Conservation (phyloP, 805 yeast genomes). For the Teunomyces lycoperdinae region DNA sequence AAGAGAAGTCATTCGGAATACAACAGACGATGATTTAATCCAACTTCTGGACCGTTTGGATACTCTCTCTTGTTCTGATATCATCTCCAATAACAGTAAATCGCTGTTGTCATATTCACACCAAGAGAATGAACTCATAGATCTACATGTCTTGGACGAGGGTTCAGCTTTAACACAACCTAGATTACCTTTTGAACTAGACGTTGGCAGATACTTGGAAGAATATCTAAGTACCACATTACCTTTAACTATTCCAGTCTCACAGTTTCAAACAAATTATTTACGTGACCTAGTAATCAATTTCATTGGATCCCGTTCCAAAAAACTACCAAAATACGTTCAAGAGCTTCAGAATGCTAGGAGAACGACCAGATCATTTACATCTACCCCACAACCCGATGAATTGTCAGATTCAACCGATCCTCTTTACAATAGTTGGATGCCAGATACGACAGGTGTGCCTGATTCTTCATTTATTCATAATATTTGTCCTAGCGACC, state of each 20-base stretch:
- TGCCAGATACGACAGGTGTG: slow-evolving; percentile 24
- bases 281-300: background rate
- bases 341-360: slow-evolving; percentile 19
- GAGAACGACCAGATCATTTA: slow-evolving; percentile 19
- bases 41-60: slow-evolving; percentile 17
- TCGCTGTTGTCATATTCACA: slow-evolving; percentile 26
- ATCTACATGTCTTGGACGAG: slow-evolving; percentile 32
- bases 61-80: slow-evolving; percentile 26
- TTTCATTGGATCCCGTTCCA: slow-evolving; percentile 35
- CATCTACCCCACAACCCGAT: slow-evolving; percentile 3
- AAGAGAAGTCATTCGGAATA: background rate
- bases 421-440: slow-evolving; percentile 8
- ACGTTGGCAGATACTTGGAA: slow-evolving; percentile 23
- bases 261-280: slow-evolving; percentile 1
- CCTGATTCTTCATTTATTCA: slow-evolving; percentile 33
- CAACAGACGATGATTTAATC: slow-evolving; percentile 4
- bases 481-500: slow-evolving; percentile 22
- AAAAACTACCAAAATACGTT: slow-evolving; percentile 28
- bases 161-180: slow-evolving; percentile 23
- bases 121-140: slow-evolving; percentile 34
- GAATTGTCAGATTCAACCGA: background rate
- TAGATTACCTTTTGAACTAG: slow-evolving; percentile 39
- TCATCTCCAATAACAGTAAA: slow-evolving; percentile 20
- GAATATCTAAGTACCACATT: background rate
- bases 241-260: background rate